Evolutionary conservation across 805 yeast species (phyloP).

Genomic region (Citeromyces matritensis): DNA sequence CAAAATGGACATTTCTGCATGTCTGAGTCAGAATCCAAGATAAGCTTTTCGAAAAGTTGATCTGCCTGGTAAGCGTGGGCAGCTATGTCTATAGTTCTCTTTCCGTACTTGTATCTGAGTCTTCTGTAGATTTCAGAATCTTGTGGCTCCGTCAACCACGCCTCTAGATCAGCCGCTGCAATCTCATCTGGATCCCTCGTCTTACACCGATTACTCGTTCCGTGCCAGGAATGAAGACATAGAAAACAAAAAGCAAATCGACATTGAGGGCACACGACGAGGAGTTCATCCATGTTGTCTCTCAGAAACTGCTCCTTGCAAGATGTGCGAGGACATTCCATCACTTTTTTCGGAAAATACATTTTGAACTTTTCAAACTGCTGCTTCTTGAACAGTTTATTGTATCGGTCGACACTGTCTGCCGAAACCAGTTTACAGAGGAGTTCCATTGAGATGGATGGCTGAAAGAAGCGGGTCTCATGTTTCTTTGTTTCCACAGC

Average conservation of each 20-base stretch:
- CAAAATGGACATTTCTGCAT: constrained; percentile 40
- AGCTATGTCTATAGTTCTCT: constrained; percentile 21
- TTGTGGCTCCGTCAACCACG: constrained; percentile 16
- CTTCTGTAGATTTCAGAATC: constrained; percentile 16
- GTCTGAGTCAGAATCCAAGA: constrained; percentile 23
- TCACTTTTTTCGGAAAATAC: constrained; percentile 30
- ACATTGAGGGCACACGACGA: constrained; percentile 35
- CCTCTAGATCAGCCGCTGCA: constrained; percentile 19
- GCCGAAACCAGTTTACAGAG: constrained; percentile 16
- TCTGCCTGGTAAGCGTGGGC: constrained; percentile 32
- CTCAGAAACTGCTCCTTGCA: constrained; percentile 33
- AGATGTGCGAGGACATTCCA: constrained; percentile 29
- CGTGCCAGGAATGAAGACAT: constrained; percentile 52
- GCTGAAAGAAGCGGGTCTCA: constrained; percentile 21
- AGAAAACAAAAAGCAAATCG: constrained; percentile 36
- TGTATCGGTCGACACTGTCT: constrained; percentile 19
- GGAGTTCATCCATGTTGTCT: constrained; percentile 25
- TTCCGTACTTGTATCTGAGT: constrained; percentile 25
- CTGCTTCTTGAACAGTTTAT: constrained; percentile 17
- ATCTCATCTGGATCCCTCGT: constrained; percentile 16
- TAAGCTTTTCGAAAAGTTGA: constrained; percentile 24
- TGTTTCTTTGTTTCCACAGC: constrained; percentile 12
- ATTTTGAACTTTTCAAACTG: constrained; percentile 26
- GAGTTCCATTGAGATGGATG: constrained; percentile 19
- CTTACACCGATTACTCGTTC: constrained; percentile 29